Evolutionary conservation across 768 basidiomycete genomes (phyloP), one percentile per base, ranked within the genome.

Genomic region (Saitozyma podzolica): DNA sequence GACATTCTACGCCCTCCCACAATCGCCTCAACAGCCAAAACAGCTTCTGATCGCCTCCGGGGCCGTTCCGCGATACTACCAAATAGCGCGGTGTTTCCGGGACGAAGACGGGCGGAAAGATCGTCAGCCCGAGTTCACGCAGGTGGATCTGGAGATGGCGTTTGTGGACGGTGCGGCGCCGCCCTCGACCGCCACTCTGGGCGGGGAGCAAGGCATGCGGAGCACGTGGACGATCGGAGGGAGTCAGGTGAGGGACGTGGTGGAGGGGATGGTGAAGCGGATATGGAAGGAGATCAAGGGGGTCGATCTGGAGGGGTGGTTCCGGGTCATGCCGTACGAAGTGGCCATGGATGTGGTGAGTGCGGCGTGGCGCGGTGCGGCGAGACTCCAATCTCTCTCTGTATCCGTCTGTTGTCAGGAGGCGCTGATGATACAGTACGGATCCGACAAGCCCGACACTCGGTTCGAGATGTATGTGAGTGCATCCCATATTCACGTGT

Each of bases 21-120:
- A 96, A 80, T 96, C 93, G 0, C 94, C 94, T 3, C 94, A 97
- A 77, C 93, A 95, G 79, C 92, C 92, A 3, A 97, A 96, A 78
- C 94, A 96, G 75, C 83, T 96, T 6, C 84, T 97, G 59, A 89
- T 96, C 20, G 88, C 88, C 65, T 95, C 93, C 9, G 94, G 93
- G 16, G 87, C 84, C 3, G 84, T 94, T n/a, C 89, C 92, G 74
- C 86, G 84, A 67, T 97, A 97, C 80, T 97, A 86, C 80, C 94
- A 97, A 78, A 83, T 97, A 57, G 94, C 94, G 13, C 86, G 86
- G 67, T 97, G 94, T 80, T 97, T 97, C 83, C 86, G 94, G 50
- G 94, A 97, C 78, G 94, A 97, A 80, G 92, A 91, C 73, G 92
- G 93, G 5, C 85, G 94, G 60, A 93, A 90, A 79, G 94, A 97